Conservation (phyloP, 179 eudicot genomes). For the Corrigiola litoralis region DNA sequence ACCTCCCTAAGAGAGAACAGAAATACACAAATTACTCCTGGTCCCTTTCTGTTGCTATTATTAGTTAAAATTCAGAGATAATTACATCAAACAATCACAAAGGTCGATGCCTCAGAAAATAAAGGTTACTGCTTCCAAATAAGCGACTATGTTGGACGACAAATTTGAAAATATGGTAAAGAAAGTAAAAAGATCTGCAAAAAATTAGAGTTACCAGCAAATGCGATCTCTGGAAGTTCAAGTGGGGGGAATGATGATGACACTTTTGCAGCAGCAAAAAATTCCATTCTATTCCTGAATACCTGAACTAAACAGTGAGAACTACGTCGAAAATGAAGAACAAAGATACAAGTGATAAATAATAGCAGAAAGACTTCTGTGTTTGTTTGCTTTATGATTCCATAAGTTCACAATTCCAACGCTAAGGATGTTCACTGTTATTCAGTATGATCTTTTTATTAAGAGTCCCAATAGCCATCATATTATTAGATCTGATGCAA, state of each 20-base stretch:
- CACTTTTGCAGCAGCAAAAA: constrained; percentile 90
- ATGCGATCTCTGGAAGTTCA: constrained; percentile 90
- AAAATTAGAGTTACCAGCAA: constrained; percentile 63
- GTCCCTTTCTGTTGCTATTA: background rate
- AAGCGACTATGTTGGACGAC: background rate
- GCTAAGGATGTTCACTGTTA: background rate
- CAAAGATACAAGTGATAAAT: background rate
- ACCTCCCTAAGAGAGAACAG: constrained; percentile 59
- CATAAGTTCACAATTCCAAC: background rate
- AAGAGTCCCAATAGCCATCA: background rate
- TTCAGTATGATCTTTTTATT: too few species aligned
- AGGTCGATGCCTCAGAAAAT: too few species aligned
- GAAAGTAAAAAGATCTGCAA: background rate
- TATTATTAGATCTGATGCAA: background rate
- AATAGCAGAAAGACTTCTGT: background rate
- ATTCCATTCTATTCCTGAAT: constrained; percentile 75
- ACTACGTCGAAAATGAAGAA: background rate
- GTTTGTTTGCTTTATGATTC: background rate
- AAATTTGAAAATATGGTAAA: background rate
- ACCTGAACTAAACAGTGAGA: constrained; percentile 48
- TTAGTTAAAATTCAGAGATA: background rate
- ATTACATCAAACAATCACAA: background rate
- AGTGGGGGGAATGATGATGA: constrained; percentile 85
- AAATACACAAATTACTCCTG: background rate
- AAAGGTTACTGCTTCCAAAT: too few species aligned